Conservation (phyloP, 1,139 yeast genomes). For the Tardiomyces digboiensis region DNA sequence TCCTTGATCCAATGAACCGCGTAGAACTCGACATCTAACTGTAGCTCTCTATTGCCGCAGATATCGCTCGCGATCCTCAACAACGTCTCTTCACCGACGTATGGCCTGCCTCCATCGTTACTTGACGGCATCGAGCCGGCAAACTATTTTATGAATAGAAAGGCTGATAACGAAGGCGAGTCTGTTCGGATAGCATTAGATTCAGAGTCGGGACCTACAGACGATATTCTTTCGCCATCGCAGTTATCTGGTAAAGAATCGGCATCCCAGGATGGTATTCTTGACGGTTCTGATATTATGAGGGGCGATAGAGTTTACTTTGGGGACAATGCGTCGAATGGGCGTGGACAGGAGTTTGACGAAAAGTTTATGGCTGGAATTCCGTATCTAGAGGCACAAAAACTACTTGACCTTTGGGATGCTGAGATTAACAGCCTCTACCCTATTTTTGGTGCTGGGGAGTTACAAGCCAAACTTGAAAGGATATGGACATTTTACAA, state of each 20-base stretch:
- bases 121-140: constrained; percentile 1
- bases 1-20: background rate
- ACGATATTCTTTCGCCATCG: too few relatives aligned
- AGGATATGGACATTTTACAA: constrained; percentile 7
- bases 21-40: background rate
- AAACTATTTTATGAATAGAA: background rate
- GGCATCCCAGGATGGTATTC: too few relatives aligned
- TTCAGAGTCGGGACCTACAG: too few relatives aligned
- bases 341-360: constrained; percentile 4
- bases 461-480: constrained; percentile 11
- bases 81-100: background rate
- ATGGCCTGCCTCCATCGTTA: background rate
- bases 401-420: constrained; percentile 14
- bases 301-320: background rate
- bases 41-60: background rate
- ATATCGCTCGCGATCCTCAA: background rate
- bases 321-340: constrained; percentile 1
- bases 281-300: background rate
- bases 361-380: constrained; percentile 8
- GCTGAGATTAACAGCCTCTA: constrained; percentile 18
- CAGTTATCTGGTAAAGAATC: too few relatives aligned
- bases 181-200: too few relatives aligned
- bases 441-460: constrained; percentile 17
- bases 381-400: constrained; percentile 9
- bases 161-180: background rate